Conservation (phyloP, 2,329 filamentous ascomycete species). For the Paracamarosporium sp. region DNA sequence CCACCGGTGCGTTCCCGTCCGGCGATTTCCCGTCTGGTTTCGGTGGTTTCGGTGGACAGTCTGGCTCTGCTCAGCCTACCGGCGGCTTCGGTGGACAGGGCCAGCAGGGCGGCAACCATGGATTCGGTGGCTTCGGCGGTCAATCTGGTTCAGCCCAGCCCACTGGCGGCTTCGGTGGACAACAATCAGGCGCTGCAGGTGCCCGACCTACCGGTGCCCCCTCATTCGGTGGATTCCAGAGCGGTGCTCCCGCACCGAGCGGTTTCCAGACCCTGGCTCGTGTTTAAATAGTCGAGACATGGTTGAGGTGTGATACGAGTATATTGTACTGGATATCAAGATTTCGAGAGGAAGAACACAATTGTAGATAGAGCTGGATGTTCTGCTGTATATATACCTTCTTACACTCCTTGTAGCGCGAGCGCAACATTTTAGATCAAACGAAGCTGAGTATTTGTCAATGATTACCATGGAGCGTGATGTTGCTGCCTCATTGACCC, state of each 20-base stretch:
- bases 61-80: neutral
- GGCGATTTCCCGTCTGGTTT: neutral
- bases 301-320: neutral
- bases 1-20: neutral
- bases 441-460: neutral
- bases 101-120: neutral
- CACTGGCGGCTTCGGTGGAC: neutral
- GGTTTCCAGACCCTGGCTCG: neutral
- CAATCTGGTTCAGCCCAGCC: neutral
- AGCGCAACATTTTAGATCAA: neutral
- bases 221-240: neutral
- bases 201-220: neutral
- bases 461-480: neutral
- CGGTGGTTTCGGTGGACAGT: neutral
- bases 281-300: neutral
- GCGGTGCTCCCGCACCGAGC: neutral
- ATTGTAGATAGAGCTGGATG: neutral
- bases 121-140: neutral
- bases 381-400: conserved; percentile 1
- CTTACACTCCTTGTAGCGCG: neutral
- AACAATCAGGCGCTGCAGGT: neutral
- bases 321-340: neutral
- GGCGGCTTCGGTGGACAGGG: neutral
- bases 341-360: neutral
- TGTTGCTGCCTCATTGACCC: neutral